Evolutionary conservation across 202 grass and related monocot species (phyloP).

Genomic region (Elaeis oleifera): DNA sequence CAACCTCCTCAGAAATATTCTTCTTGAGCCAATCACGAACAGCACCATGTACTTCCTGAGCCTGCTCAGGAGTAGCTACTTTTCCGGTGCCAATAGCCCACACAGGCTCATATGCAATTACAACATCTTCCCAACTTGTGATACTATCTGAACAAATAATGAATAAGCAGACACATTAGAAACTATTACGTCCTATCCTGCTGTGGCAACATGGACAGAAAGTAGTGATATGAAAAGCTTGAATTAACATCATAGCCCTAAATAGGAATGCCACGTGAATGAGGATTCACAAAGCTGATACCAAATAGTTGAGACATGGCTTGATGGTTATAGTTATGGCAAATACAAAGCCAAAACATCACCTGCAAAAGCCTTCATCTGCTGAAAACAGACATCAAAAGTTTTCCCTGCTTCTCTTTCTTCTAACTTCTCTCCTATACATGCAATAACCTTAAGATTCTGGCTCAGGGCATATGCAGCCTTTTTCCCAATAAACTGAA

Average conservation of each 20-base stretch:
- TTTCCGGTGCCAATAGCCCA: conserved; percentile 99
- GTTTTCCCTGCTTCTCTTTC: conserved; percentile 98
- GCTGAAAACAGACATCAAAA: conserved; percentile 90
- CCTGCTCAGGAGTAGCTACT: conserved; percentile 84
- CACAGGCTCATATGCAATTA: conserved; percentile 95
- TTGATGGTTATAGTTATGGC: too few relatives aligned
- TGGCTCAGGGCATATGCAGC: conserved; percentile 92
- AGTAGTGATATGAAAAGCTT: too few relatives aligned
- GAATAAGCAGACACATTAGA: too few relatives aligned
- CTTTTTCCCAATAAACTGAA: conserved; percentile 96
- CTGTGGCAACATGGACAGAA: too few relatives aligned
- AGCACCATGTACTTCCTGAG: conserved; percentile 89
- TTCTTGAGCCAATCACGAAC: conserved; percentile 90
- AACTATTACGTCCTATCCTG: too few relatives aligned
- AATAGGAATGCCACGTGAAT: too few relatives aligned
- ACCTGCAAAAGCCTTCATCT: conserved; percentile 96
- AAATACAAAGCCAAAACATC: conserved; percentile 3
- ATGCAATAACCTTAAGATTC: conserved; percentile 97
- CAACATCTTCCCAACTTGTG: conserved; percentile 75
- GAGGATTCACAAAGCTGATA: too few relatives aligned
- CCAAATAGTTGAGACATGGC: too few relatives aligned
- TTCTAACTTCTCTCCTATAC: conserved; percentile 96
- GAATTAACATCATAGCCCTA: too few relatives aligned
- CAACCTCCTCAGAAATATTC: conserved; percentile 80
- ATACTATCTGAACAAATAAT: conserved; percentile 59